Evolutionary conservation across 106 monocot genomes (phyloP), one percentile per base, ranked within the genome.

Genomic region (Narthecium ossifragum): DNA sequence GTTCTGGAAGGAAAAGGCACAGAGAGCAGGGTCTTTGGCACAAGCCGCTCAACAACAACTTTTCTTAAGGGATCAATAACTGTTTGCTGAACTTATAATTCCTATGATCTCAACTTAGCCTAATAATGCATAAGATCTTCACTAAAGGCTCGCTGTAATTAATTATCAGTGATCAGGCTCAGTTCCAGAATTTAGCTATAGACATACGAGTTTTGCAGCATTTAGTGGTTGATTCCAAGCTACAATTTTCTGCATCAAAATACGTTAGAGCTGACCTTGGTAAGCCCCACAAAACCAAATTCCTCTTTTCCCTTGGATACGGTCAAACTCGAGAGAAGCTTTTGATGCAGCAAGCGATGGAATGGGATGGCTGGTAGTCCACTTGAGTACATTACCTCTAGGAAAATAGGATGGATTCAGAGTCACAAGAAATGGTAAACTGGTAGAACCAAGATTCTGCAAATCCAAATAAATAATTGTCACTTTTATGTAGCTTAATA

Each of bases 281-380:
- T 96, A 90, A 41, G 90, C 96, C 47, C 96, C 94, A 70, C 80
- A 85, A 70, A 90, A 94, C 94, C 94, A 94, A 36, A 94, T 80
- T 64, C 75, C 62, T 68, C 94, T 68, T 53, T 63, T 82, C 40
- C 94, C 94, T 63, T 94, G 94, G 32, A 94, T 83, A 38, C 43
- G 57, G 18, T 80, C 58, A 56, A 96, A 70, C 62, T 90, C 86
- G 51, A 74, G 68, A 55, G 96, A 80, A 64, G 96, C 90, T 69
- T 78, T 90, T 64, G 75, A 78, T 26, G 96, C 90, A 30, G 90
- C 78, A 46, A 96, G 83, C 8, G 96, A 81, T 32, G 96, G 96
- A 51, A 96, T 67, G 46, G 86, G 90, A 61, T 96, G 90, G 46
- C 86, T 72, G 17, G 80, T 96, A 8, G 33, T 25, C 96, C 96